A percentile compares a stretch with the other conserved stretches of the same genome.
These are phyloP conservation scores for Glebionis coronaria DNA, from an alignment of 129 eudicot genomes.

Conservation along the genomic window DNA sequence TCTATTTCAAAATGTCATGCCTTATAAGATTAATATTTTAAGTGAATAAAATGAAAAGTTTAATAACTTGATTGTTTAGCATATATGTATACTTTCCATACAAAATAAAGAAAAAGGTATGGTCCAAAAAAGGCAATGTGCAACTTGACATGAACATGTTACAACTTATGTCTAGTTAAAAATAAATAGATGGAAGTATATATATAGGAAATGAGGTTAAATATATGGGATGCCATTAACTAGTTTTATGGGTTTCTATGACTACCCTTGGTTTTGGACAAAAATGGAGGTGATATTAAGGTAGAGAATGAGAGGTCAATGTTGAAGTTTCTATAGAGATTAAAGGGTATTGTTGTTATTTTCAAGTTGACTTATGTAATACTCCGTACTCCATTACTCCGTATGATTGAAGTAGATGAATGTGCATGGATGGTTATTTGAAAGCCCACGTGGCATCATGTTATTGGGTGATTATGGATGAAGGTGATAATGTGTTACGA, in stretches of 20 bases:
- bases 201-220: not conserved
- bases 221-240: constrained; percentile 25
- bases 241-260: constrained; percentile 44
- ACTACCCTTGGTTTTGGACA: constrained; percentile 53
- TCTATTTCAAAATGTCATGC: too few relatives aligned
- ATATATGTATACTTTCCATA: too few relatives aligned
- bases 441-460: constrained; percentile 47
- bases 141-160: not conserved
- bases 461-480: constrained; percentile 53
- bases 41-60: too few relatives aligned
- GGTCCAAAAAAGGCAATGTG: constrained; percentile 26
- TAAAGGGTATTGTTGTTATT: constrained; percentile 21
- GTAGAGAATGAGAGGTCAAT: constrained; percentile 23
- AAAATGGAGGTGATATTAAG: constrained; percentile 42
- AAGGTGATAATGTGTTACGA: too few relatives aligned
- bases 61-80: too few relatives aligned
- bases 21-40: too few relatives aligned
- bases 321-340: constrained; percentile 4
- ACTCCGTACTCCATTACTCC: too few relatives aligned
- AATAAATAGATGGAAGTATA: constrained; percentile 28
- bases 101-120: constrained; percentile 22
- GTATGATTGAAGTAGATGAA: constrained; percentile 39
- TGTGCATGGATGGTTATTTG: constrained; percentile 48
- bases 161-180: constrained; percentile 27
- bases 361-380: not conserved